Percentiles rank a stretch among this genome's conserved stretches.
These are phyloP conservation scores for Handroanthus guayacan DNA, from an alignment of 257 asterid species.

Conservation along the genomic window DNA sequence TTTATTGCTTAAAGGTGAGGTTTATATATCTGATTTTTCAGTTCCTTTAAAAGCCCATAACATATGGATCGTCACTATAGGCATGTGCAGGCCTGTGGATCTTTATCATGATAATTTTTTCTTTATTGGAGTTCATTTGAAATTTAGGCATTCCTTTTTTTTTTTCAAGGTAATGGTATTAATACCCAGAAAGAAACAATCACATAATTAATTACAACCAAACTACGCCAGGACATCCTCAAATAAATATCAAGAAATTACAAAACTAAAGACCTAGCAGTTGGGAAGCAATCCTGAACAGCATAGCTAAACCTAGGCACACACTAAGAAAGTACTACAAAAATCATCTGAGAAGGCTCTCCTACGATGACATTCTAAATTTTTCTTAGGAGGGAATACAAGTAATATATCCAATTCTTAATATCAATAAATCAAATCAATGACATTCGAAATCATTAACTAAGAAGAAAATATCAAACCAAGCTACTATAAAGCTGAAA, in stretches of 20 bases:
- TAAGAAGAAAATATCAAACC: no score
- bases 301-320: not conserved
- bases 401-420: no score
- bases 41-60: constrained; percentile 24
- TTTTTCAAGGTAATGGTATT: not conserved
- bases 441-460: no score
- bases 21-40: constrained; percentile 25
- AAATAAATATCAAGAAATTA: not conserved
- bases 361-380: not conserved
- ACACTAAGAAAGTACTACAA: not conserved
- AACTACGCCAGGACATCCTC: not conserved
- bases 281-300: not conserved
- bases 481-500: no score
- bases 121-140: constrained; percentile 7
- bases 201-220: constrained; percentile 9
- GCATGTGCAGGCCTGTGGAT: constrained; percentile 2
- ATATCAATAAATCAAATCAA: no score
- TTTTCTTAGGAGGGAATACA: no score
- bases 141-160: not conserved
- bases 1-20: constrained; percentile 93
- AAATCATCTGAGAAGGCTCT: not conserved
- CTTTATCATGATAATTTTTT: not conserved
- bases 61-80: constrained; percentile 11
- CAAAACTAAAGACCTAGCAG: not conserved
- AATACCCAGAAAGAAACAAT: not conserved